Evolutionary conservation across 2,329 filamentous ascomycete species (phyloP).

Genomic region (Colletotrichum sp.): DNA sequence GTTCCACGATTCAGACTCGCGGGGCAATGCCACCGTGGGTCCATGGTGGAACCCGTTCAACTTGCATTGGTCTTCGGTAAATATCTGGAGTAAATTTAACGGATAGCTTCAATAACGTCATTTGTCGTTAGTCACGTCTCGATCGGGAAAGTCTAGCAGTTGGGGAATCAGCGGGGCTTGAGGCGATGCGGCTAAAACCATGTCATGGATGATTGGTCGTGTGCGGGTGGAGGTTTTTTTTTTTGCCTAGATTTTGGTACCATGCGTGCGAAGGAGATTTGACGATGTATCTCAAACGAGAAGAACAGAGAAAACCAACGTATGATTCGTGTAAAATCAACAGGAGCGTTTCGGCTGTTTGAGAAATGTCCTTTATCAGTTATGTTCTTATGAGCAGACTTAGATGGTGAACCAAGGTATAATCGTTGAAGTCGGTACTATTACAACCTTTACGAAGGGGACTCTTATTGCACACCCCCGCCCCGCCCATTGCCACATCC

Average conservation of each 20-base stretch:
- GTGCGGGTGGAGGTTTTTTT: background rate
- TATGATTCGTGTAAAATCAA: no score
- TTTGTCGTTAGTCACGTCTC: background rate
- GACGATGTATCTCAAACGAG: background rate
- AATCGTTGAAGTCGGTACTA: no score
- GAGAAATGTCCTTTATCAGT: no score
- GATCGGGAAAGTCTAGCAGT: background rate
- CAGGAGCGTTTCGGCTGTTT: no score
- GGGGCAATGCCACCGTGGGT: fast-evolving
- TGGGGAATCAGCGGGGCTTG: background rate
- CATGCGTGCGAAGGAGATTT: background rate
- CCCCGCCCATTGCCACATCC: no score
- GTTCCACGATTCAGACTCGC: fast-evolving
- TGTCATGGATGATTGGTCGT: background rate
- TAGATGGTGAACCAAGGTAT: no score
- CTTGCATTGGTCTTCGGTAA: background rate
- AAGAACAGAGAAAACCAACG: no score
- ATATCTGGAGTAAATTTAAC: background rate
- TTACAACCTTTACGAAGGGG: no score
- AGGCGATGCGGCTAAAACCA: background rate
- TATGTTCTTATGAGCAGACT: no score
- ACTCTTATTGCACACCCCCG: no score
- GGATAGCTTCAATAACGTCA: background rate
- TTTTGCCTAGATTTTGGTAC: background rate
- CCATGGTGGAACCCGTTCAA: fast-evolving